phyloP scores from a whole-genome alignment of 768 basidiomycete species.

The Hydnomerulius pinastri region DNA sequence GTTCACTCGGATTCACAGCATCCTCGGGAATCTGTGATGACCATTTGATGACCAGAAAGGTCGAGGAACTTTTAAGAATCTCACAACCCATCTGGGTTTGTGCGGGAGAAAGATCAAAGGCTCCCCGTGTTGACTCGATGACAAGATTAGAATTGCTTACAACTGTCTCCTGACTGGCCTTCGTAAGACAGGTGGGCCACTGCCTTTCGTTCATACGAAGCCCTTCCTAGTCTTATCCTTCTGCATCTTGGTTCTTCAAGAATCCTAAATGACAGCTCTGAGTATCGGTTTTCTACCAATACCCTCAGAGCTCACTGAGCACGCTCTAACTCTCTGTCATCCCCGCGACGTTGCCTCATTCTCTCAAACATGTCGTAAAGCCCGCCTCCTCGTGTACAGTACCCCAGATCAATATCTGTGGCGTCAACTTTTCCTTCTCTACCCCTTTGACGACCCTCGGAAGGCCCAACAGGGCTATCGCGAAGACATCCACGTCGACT shows the following conservation, averaged over 20 bases:
- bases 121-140: neutral
- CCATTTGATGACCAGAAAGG: no score
- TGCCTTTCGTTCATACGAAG: neutral
- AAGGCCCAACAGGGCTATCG: constrained; percentile 18
- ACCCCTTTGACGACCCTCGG: constrained; percentile 69
- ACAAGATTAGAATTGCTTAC: constrained; percentile 3
- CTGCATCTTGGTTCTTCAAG: no score
- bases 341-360: constrained; percentile 62
- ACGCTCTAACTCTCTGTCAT: constrained; percentile 55
- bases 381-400: constrained; percentile 50
- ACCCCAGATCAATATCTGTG: constrained; percentile 62
- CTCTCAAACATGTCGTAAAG: constrained; percentile 52
- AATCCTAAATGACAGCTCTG: constrained; percentile 5
- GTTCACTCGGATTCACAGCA: no score
- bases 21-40: no score
- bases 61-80: neutral
- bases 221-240: constrained; percentile 4
- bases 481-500: constrained; percentile 26
- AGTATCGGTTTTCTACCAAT: constrained; percentile 34
- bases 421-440: constrained; percentile 60
- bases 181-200: neutral
- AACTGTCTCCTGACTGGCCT: neutral
- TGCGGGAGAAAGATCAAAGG: constrained; percentile 4
- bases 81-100: neutral
- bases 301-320: constrained; percentile 62